Percentiles rank a stretch among this genome's conserved stretches.
Conservation (phyloP, 2,329 filamentous ascomycete species). For the Sporothrix euskadiensis region DNA sequence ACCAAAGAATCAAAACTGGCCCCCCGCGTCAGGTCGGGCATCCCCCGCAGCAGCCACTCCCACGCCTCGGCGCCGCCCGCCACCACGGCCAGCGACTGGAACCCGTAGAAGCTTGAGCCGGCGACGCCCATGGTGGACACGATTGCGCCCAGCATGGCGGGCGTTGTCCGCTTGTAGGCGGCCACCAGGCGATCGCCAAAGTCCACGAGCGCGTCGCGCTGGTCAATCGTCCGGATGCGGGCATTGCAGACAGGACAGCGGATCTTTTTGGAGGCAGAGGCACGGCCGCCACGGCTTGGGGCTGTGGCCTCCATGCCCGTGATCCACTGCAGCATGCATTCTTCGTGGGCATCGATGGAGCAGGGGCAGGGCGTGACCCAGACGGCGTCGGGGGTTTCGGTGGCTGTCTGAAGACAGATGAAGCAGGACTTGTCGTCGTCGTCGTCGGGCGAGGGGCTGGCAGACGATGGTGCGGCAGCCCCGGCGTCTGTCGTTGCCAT, state of each 20-base stretch:
- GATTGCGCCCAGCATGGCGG: slow-evolving; percentile 66
- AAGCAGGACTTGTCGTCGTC: slow-evolving; percentile 49
- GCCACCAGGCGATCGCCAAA: slow-evolving; percentile 61
- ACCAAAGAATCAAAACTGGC: background rate
- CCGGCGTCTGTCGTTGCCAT: background rate
- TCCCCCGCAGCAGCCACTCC: slow-evolving; percentile 42
- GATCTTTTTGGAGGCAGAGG: slow-evolving; percentile 50
- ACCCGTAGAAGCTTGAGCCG: slow-evolving; percentile 56
- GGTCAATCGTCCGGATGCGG: slow-evolving; percentile 73
- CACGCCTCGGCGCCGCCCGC: slow-evolving; percentile 50
- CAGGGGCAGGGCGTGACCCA: slow-evolving; percentile 93
- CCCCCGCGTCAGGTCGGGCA: background rate
- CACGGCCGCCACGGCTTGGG: too few relatives aligned
- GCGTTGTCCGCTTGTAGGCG: slow-evolving; percentile 54
- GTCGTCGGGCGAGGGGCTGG: background rate
- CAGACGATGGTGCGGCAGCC: background rate
- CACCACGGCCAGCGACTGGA: slow-evolving; percentile 53
- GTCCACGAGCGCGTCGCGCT: slow-evolving; percentile 70
- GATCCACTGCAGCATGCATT: slow-evolving; percentile 88
- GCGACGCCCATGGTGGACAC: slow-evolving; percentile 53
- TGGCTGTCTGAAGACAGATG: slow-evolving; percentile 62
- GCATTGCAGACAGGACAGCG: slow-evolving; percentile 88
- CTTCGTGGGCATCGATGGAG: slow-evolving; percentile 85
- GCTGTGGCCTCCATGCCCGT: slow-evolving; percentile 73
- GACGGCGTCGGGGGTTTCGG: slow-evolving; percentile 48